A percentile compares a stretch with the other conserved stretches of the same genome.
Conservation (phyloP, 192 early-diverging fungal species). For the Podochytrium sp. region DNA sequence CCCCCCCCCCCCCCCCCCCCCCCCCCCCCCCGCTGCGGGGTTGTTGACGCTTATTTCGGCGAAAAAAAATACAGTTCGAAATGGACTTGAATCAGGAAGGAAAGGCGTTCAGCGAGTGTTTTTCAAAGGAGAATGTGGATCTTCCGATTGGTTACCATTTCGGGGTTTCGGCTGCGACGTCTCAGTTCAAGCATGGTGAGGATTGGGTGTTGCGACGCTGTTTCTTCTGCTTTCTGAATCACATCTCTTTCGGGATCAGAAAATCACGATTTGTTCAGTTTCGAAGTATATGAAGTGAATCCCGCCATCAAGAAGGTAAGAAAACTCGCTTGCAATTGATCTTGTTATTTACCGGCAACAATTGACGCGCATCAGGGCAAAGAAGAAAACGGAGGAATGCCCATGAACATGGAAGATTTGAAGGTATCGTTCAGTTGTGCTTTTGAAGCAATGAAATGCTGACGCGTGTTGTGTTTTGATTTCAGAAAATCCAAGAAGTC, state of each 20-base stretch:
- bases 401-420: neutral
- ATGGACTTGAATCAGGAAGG: conserved; percentile 60
- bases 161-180: conserved; percentile 59
- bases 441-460: conserved; percentile 16
- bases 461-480: neutral
- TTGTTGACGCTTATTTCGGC: neutral
- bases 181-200: conserved; percentile 2
- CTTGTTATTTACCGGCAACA: too few relatives aligned
- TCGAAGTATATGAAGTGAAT: conserved; percentile 72
- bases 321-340: too few relatives aligned
- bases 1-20: too few relatives aligned
- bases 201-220: conserved; percentile 1
- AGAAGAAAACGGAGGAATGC: neutral
- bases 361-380: neutral
- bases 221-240: neutral
- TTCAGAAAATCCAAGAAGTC: conserved; percentile 43
- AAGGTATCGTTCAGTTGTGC: conserved; percentile 23
- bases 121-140: conserved; percentile 49
- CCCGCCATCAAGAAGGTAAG: conserved; percentile 38
- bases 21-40: neutral
- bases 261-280: conserved; percentile 75
- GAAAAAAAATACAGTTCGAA: conserved; percentile 21
- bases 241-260: conserved; percentile 57
- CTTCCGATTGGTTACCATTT: conserved; percentile 77
- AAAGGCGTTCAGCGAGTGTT: conserved; percentile 56